A percentile compares a stretch with the other conserved stretches of the same genome.
Conservation (phyloP, 2,329 filamentous ascomycete genomes). For the Trichoderma breve region DNA sequence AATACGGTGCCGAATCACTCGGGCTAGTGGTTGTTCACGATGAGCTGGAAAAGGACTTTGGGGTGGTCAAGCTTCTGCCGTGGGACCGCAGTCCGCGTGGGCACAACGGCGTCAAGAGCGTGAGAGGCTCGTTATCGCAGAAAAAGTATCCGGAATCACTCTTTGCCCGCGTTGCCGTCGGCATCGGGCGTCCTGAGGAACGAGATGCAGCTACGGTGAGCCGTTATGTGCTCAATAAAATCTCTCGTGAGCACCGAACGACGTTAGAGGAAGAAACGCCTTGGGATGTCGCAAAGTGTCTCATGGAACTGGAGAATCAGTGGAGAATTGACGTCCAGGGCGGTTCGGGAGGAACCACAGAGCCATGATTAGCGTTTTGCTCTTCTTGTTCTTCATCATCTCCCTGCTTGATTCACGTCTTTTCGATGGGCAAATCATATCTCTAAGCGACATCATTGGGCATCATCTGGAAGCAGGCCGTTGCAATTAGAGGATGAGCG, state of each 20-base stretch:
- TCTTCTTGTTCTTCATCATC: background rate
- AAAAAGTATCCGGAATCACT: slow-evolving; percentile 40
- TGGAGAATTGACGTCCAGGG: slow-evolving; percentile 30
- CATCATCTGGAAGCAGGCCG: background rate
- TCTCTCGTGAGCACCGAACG: slow-evolving; percentile 53
- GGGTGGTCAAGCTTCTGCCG: slow-evolving; percentile 61
- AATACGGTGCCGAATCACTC: slow-evolving; percentile 34
- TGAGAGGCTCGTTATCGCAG: slow-evolving; percentile 50
- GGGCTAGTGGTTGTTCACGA: slow-evolving; percentile 80
- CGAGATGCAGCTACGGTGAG: slow-evolving; percentile 67
- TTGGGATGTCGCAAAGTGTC: slow-evolving; percentile 49
- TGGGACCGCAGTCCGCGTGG: slow-evolving; percentile 65
- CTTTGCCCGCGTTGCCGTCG: slow-evolving; percentile 68
- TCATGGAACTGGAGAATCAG: slow-evolving; percentile 45
- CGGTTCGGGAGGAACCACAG: background rate
- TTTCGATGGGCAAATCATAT: background rate
- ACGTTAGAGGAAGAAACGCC: slow-evolving; percentile 53
- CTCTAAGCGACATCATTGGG: background rate
- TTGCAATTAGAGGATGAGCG: background rate
- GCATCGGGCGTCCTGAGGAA: slow-evolving; percentile 78
- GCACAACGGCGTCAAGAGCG: slow-evolving; percentile 73
- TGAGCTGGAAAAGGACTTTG: slow-evolving; percentile 73
- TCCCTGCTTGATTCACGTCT: background rate
- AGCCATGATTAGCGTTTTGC: background rate
- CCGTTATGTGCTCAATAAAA: slow-evolving; percentile 71